phyloP scores from a whole-genome alignment of 2,329 filamentous ascomycete species.

The Ceratocystis cubensis region DNA sequence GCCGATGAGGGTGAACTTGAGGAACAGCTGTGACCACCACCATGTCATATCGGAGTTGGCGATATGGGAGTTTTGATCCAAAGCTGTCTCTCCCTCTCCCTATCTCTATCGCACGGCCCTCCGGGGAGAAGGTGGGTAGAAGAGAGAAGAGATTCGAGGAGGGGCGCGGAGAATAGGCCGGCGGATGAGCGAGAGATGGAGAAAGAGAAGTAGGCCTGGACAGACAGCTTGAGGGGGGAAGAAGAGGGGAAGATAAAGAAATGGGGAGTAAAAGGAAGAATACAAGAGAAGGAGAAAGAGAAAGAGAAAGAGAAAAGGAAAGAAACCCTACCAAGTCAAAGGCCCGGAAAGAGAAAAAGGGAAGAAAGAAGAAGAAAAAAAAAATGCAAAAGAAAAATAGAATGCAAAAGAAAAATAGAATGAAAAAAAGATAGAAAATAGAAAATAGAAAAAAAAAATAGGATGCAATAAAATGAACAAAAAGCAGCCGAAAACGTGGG shows the following conservation, averaged over 20 bases:
- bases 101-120: neutral
- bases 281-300: neutral
- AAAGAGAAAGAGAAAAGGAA: neutral
- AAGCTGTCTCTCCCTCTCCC: neutral
- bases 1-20: slow-evolving; percentile 22
- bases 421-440: neutral
- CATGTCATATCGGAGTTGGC: slow-evolving; percentile 17
- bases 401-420: slow-evolving; percentile 3
- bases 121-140: neutral
- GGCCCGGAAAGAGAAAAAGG: neutral
- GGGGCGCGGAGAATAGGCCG: neutral
- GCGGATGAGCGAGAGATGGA: neutral
- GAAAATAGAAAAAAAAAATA: neutral
- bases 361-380: neutral
- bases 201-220: neutral
- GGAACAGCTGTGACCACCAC: slow-evolving; percentile 19
- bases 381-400: neutral
- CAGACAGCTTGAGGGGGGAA: neutral
- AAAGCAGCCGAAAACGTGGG: neutral
- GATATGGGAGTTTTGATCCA: neutral
- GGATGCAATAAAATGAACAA: neutral
- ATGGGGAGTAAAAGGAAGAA: neutral
- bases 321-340: neutral
- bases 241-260: neutral
- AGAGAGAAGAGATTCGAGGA: neutral